A percentile compares a stretch with the other conserved stretches of the same genome.
phyloP scores from a whole-genome alignment of 2,329 filamentous ascomycete genomes.

The Chrysoporthe deuterocubensis region DNA sequence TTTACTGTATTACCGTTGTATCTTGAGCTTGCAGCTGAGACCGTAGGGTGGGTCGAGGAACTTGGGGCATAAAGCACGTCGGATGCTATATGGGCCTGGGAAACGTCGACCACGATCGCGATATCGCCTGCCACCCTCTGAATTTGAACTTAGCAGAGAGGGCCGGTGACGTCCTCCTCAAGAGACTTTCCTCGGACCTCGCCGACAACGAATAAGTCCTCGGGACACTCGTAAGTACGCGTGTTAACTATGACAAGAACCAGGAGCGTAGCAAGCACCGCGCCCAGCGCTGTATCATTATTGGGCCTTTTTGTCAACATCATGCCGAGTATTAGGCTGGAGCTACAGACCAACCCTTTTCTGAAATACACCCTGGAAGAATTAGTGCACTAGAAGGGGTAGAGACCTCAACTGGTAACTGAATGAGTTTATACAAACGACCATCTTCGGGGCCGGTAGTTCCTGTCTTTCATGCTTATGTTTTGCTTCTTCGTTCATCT shows the following conservation, averaged over 20 bases:
- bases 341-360: background rate
- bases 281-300: slow-evolving; percentile 35
- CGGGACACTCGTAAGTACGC: slow-evolving; percentile 44
- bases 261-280: slow-evolving; percentile 33
- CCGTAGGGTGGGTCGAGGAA: background rate
- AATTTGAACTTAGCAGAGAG: slow-evolving; percentile 50
- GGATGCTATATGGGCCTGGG: slow-evolving; percentile 45
- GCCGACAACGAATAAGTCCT: slow-evolving; percentile 49
- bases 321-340: background rate
- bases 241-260: slow-evolving; percentile 47
- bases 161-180: slow-evolving; percentile 48
- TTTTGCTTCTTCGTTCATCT: no score
- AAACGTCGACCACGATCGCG: slow-evolving; percentile 45
- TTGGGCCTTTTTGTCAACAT: slow-evolving; percentile 34
- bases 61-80: background rate
- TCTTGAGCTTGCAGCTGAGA: no score
- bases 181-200: slow-evolving; percentile 49
- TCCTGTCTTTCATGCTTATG: no score
- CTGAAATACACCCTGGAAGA: no score
- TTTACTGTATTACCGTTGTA: no score
- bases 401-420: no score
- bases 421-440: no score
- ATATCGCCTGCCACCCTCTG: slow-evolving; percentile 41
- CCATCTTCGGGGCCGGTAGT: no score
- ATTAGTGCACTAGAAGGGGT: no score